Conservation (phyloP, 2,329 filamentous ascomycete species). For the Diplodia intermedia region DNA sequence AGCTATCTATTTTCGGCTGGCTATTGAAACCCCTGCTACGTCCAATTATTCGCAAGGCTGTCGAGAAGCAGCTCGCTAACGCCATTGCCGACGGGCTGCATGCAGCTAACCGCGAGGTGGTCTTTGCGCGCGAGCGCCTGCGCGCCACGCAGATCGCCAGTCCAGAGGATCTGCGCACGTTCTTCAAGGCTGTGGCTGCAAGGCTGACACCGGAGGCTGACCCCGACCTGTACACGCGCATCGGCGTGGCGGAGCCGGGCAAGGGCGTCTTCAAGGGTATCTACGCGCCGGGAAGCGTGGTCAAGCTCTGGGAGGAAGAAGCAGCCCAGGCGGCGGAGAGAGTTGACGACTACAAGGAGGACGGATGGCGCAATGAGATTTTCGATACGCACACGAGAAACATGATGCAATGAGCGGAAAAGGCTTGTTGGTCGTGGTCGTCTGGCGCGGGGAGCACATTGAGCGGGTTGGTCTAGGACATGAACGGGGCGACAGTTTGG, state of each 20-base stretch:
- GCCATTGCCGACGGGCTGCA: conserved; percentile 74
- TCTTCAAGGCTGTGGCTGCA: conserved; percentile 81
- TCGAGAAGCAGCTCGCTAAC: conserved; percentile 78
- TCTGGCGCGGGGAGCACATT: neutral
- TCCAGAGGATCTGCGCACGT: conserved; percentile 79
- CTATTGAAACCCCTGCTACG: conserved; percentile 82
- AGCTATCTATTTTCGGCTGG: conserved; percentile 80
- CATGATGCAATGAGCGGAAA: conserved; percentile 36
- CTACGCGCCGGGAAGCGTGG: conserved; percentile 87
- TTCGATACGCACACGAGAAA: conserved; percentile 63
- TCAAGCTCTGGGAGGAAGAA: conserved; percentile 89
- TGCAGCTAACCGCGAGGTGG: conserved; percentile 79
- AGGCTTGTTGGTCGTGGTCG: neutral
- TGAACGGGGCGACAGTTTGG: neutral
- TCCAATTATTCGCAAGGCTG: conserved; percentile 76
- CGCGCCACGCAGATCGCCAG: conserved; percentile 84
- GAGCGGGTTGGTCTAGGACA: neutral
- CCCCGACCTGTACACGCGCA: conserved; percentile 75
- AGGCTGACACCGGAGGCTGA: conserved; percentile 74
- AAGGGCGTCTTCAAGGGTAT: conserved; percentile 77
- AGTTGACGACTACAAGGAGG: conserved; percentile 74
- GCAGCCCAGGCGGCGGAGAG: conserved; percentile 72
- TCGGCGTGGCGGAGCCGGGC: conserved; percentile 70
- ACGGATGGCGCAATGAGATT: conserved; percentile 85
- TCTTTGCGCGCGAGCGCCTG: conserved; percentile 85